Percentiles rank a stretch among this genome's conserved stretches.
These are phyloP conservation scores for Aegilops longissima DNA, from an alignment of 176 grass and related monocot genomes.

Conservation along the genomic window DNA sequence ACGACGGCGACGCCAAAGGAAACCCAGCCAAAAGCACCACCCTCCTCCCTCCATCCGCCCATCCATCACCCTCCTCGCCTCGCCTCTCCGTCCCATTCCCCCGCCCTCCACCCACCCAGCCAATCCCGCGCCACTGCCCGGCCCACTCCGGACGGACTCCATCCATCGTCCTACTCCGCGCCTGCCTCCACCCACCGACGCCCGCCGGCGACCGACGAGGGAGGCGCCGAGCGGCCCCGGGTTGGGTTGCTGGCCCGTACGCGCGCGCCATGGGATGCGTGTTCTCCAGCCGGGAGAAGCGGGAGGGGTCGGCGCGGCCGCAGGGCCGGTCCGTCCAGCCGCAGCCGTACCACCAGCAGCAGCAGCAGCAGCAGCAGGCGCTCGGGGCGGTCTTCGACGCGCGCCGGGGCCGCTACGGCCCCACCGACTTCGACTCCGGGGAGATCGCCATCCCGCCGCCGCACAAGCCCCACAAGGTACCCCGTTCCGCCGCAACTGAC, in stretches of 20 bases:
- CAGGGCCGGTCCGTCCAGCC: not conserved
- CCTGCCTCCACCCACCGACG: not conserved
- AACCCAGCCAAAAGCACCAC: not conserved
- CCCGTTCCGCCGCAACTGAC: not conserved
- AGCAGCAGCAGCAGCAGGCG: not conserved
- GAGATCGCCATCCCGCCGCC: constrained; percentile 62
- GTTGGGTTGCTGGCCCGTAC: not conserved
- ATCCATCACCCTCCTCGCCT: too few species aligned
- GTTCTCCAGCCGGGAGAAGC: constrained; percentile 28
- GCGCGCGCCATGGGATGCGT: constrained; percentile 63
- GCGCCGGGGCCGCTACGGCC: constrained; percentile 29
- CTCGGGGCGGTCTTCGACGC: constrained; percentile 35
- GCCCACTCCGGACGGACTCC: not conserved
- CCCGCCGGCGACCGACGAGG: not conserved
- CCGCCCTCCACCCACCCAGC: not conserved
- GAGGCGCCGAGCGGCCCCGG: not conserved
- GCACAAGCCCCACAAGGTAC: constrained; percentile 58
- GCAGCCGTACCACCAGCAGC: not conserved
- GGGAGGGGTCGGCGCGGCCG: not conserved
- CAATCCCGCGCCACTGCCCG: not conserved
- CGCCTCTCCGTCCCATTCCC: not conserved
- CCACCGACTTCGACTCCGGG: constrained; percentile 50
- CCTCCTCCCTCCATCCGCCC: not conserved
- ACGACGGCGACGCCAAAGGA: too few species aligned
- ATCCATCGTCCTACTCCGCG: not conserved